phyloP scores from a whole-genome alignment of 345 rosid genomes.

The Brassica cretica region DNA sequence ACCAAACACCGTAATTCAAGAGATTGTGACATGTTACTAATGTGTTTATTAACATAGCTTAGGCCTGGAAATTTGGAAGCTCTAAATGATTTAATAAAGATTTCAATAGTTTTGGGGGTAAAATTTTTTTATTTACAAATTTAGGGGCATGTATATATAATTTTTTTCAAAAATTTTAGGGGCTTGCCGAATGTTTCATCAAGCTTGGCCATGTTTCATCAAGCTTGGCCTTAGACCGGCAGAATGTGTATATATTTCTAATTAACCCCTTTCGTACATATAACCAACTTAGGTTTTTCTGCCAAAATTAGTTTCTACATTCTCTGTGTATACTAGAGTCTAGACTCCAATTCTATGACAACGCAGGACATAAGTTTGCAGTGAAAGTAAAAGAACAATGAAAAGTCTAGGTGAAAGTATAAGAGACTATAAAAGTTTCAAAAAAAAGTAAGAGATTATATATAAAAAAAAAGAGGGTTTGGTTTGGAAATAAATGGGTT shows the following conservation, averaged over 20 bases:
- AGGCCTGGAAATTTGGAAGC: no score
- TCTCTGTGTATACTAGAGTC: background rate
- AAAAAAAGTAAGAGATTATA: background rate
- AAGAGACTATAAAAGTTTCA: no score
- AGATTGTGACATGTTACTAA: background rate
- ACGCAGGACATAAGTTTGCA: background rate
- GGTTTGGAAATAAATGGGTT: constrained; percentile 13
- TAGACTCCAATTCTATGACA: background rate
- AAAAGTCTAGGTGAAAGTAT: background rate
- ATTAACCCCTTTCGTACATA: background rate
- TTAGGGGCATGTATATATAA: no score
- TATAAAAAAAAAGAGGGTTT: constrained; percentile 1
- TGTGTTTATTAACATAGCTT: no score
- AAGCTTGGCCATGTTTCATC: no score
- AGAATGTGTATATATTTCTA: background rate
- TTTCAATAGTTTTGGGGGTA: no score
- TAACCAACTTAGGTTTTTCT: background rate
- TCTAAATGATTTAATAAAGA: no score
- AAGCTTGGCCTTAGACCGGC: no score
- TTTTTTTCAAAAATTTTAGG: no score
- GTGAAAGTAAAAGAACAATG: background rate
- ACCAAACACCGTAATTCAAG: constrained; percentile 1
- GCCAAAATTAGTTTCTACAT: background rate
- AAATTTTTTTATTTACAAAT: no score
- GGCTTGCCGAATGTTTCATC: no score